Evolutionary conservation across 164 flowering plant species (phyloP).

Genomic region (Vitis riparia): DNA sequence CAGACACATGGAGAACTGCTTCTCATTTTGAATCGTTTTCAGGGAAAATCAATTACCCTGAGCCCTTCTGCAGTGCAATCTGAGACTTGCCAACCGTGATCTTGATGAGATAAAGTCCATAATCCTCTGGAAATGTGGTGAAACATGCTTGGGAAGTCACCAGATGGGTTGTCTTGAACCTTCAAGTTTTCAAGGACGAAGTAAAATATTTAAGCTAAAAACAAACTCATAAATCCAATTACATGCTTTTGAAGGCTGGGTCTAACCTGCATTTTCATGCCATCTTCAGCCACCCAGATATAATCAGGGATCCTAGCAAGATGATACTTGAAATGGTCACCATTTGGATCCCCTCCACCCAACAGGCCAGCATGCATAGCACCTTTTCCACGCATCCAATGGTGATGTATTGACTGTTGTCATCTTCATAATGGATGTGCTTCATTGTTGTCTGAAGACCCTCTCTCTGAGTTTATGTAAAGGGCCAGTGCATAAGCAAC

Average conservation of each 20-base stretch:
- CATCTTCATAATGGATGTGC: not conserved
- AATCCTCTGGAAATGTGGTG: slow-evolving; percentile 13
- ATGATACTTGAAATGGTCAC: slow-evolving; percentile 6
- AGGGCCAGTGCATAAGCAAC: not conserved
- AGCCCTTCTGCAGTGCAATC: slow-evolving; percentile 21
- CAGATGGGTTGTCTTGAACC: slow-evolving; percentile 9
- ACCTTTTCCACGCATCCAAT: not conserved
- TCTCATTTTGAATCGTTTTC: too few species aligned
- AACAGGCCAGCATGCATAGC: slow-evolving; percentile 4
- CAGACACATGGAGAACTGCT: too few species aligned
- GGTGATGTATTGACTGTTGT: not conserved
- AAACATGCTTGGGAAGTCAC: slow-evolving; percentile 5
- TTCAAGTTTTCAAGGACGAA: not conserved
- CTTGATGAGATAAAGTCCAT: slow-evolving; percentile 14
- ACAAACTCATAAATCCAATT: slow-evolving; percentile 14
- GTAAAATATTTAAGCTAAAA: too few species aligned
- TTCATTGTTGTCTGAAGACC: not conserved
- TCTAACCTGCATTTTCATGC: slow-evolving; percentile 9
- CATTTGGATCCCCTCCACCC: slow-evolving; percentile 6
- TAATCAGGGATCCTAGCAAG: slow-evolving; percentile 5
- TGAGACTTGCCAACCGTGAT: slow-evolving; percentile 22
- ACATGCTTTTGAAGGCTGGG: slow-evolving; percentile 28
- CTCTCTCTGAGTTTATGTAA: not conserved
- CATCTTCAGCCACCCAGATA: slow-evolving; percentile 1
- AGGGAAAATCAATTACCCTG: slow-evolving; percentile 7